phyloP scores from a whole-genome alignment of 495 filamentous ascomycete species.

The Penicillium longicatenatum region DNA sequence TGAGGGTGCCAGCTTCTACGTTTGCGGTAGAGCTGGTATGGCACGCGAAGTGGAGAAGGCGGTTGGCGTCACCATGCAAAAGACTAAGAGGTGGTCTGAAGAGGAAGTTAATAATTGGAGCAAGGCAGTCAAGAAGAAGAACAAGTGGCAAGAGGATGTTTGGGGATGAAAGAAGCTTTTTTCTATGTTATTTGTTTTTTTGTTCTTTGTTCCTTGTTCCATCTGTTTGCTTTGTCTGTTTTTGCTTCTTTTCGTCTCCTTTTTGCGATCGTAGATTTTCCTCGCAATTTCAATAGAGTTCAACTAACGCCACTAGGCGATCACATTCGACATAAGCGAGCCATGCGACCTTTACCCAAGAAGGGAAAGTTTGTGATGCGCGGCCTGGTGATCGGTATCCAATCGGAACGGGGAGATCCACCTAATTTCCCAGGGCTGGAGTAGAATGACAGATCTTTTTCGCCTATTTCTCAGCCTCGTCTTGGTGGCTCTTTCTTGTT shows the following conservation, averaged over 20 bases:
- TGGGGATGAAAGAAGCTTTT: conserved; percentile 17
- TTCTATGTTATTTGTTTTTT: not conserved
- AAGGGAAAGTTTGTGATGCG: not conserved
- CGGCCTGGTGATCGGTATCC: not conserved
- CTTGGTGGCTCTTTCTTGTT: too few relatives aligned
- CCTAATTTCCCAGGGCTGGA: not conserved
- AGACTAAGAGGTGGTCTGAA: conserved; percentile 37
- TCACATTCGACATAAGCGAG: not conserved
- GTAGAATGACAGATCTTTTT: not conserved
- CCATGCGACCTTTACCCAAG: not conserved
- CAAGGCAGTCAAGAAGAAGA: conserved; percentile 44
- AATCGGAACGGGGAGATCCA: not conserved
- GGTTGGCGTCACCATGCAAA: conserved; percentile 33
- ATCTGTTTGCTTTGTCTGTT: not conserved
- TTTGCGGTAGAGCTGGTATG: conserved; percentile 54
- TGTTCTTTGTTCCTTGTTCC: not conserved
- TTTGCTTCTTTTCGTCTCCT: not conserved
- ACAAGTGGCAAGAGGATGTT: conserved; percentile 56
- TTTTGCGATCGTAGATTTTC: not conserved
- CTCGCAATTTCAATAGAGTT: conserved; percentile 1
- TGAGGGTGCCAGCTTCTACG: conserved; percentile 47
- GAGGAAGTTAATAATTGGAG: conserved; percentile 42
- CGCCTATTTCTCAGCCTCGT: too few relatives aligned
- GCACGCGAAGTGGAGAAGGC: conserved; percentile 50
- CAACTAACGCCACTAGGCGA: not conserved